These are phyloP conservation scores for Lasiodiplodia theobromae DNA, from an alignment of 2,329 filamentous ascomycete species.

Conservation along the genomic window DNA sequence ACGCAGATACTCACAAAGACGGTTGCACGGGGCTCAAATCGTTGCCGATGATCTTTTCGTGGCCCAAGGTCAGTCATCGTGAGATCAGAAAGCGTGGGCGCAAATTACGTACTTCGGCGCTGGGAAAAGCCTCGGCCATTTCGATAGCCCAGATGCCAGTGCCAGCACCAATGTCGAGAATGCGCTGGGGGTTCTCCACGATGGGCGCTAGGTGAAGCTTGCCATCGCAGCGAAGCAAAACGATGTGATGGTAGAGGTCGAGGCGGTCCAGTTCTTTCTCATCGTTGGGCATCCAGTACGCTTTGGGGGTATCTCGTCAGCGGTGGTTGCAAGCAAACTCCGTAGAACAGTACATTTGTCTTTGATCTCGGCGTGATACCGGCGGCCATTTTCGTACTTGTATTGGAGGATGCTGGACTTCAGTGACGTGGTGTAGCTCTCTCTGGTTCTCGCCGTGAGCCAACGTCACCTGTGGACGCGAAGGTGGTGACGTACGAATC, in stretches of 20 bases:
- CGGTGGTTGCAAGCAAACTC: no score
- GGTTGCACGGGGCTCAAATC: constrained; percentile 15
- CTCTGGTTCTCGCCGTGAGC: not conserved
- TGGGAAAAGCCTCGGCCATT: constrained; percentile 4
- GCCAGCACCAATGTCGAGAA: constrained; percentile 14
- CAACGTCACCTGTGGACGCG: not conserved
- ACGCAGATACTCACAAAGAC: not conserved
- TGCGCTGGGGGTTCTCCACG: constrained; percentile 30
- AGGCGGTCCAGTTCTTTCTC: constrained; percentile 18
- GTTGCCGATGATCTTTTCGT: constrained; percentile 36
- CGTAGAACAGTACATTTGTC: constrained; percentile 21
- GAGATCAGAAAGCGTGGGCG: no score
- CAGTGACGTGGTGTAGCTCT: constrained; percentile 40
- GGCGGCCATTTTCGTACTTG: constrained; percentile 26
- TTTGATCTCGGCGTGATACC: constrained; percentile 31
- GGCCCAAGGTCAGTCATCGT: not conserved
- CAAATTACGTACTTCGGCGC: not conserved
- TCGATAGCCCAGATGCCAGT: constrained; percentile 13
- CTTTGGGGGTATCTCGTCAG: constrained; percentile 30
- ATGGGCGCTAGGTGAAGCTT: constrained; percentile 31
- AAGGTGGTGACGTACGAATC: constrained; percentile 17
- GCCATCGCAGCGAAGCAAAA: constrained; percentile 4
- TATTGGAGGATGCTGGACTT: constrained; percentile 44
- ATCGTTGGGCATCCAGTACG: constrained; percentile 22
- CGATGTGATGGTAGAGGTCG: constrained; percentile 7